phyloP scores from a whole-genome alignment of 192 early-diverging fungal species.

The Coemansia sp. region DNA sequence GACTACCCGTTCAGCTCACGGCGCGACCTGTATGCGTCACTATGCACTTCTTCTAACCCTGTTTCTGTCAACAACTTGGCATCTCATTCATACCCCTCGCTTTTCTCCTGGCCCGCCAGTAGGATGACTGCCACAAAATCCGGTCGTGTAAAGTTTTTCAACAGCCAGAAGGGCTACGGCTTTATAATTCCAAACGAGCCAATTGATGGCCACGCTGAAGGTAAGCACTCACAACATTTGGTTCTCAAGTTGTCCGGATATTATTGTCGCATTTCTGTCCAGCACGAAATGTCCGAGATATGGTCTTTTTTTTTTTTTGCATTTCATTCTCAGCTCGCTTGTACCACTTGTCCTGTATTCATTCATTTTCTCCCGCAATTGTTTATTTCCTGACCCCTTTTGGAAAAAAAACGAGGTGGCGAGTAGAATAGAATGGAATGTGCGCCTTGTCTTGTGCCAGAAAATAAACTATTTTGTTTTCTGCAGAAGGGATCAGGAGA shows the following conservation, averaged over 20 bases:
- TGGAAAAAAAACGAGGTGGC: too few relatives aligned
- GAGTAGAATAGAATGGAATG: too few relatives aligned
- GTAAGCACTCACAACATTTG: slow-evolving; percentile 44
- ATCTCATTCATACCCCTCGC: neutral
- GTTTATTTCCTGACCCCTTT: neutral
- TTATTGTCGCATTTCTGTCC: neutral
- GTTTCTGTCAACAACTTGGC: neutral
- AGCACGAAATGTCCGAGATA: neutral
- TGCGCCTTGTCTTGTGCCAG: too few relatives aligned
- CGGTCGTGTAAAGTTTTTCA: slow-evolving; percentile 81
- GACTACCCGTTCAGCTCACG: slow-evolving; percentile 4
- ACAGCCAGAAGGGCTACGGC: slow-evolving; percentile 82
- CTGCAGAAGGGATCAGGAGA: neutral
- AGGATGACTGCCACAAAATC: slow-evolving; percentile 29
- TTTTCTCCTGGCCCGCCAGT: slow-evolving; percentile 9
- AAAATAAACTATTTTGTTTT: too few relatives aligned
- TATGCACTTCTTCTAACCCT: slow-evolving; percentile 8
- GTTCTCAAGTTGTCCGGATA: neutral
- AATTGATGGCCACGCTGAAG: slow-evolving; percentile 67
- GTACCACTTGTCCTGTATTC: neutral
- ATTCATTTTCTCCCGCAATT: neutral
- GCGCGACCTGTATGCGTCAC: slow-evolving; percentile 7
- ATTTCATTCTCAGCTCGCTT: neutral
- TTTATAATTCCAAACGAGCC: slow-evolving; percentile 78
- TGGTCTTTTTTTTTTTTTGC: neutral